A percentile compares a stretch with the other conserved stretches of the same genome.
Conservation (phyloP, 2,329 filamentous ascomycete genomes). For the Huntiella savannae region DNA sequence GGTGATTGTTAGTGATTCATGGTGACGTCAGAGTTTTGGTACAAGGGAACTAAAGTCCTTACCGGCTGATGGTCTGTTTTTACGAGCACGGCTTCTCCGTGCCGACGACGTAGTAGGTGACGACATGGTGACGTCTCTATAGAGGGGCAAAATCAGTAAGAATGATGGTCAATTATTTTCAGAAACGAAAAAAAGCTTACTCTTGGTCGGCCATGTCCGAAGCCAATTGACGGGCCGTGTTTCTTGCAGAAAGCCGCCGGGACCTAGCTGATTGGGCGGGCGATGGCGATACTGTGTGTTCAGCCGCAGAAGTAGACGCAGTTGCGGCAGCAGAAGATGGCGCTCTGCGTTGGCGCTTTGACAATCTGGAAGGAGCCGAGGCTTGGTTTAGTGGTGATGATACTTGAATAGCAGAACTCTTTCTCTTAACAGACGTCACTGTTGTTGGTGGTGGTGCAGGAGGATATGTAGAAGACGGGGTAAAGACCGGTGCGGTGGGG, state of each 20-base stretch:
- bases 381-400: constrained; percentile 14
- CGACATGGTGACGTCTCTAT: constrained; percentile 17
- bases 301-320: too few relatives aligned
- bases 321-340: not conserved
- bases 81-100: constrained; percentile 12
- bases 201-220: constrained; percentile 55
- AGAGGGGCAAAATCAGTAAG: constrained; percentile 5
- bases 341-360: not conserved
- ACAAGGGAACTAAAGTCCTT: not conserved
- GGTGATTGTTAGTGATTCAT: too few relatives aligned
- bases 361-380: not conserved
- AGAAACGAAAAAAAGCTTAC: constrained; percentile 26
- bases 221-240: constrained; percentile 13
- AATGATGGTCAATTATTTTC: constrained; percentile 10
- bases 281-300: too few relatives aligned
- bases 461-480: not conserved
- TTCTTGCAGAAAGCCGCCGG: too few relatives aligned
- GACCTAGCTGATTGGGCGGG: too few relatives aligned
- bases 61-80: constrained; percentile 12
- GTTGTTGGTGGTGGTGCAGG: not conserved
- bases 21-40: too few relatives aligned
- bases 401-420: constrained; percentile 23
- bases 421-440: constrained; percentile 49
- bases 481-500: not conserved
- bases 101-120: constrained; percentile 5